Evolutionary conservation across 305 asterid genomes (phyloP), one percentile per base, ranked within the genome.

Genomic region (Solanum hybrid): DNA sequence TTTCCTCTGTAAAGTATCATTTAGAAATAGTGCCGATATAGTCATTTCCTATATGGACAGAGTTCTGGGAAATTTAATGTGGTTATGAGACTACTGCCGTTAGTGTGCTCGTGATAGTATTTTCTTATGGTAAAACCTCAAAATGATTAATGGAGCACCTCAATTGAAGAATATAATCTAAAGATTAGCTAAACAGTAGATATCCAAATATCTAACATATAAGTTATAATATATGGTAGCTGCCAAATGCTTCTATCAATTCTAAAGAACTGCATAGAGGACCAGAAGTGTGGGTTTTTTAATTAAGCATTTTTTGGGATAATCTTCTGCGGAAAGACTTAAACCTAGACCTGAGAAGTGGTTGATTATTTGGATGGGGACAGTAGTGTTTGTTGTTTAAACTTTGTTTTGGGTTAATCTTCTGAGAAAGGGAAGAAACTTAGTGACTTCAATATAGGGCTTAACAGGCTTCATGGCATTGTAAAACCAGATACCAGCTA

Each of bases 401-500:
- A 56, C 32, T 31, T 85, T 13, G n/a, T 60, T 85, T 32, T 60
- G 77, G 76, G 42, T 7, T 56, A 22, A 32, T 85, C 88, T 56
- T 85, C 13, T 2, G 88, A 22, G 88, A 35, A 85, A 56, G 34
- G 77, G 77, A 19, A 60, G 35, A 32, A 85, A 31, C 32, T 24
- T 85, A 22, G 69, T n/a, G 19, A 69, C 85, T 73, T 89, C 90
- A 76, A 9, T 17, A 11, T 22, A 42, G 31, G 73, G 77, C 69
- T 85, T 90, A 12, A 86, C 82, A 34, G 24, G 19, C 87, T 88
- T 89, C 42, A 90, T 14, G 64, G 90, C 60, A 60, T 56, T 87
- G 72, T 90, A 91, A 24, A 89, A 89, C 93, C 93, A 91, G 75
- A 75, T 88, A 29, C 93, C 92, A 14, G 92, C 88, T n/a, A 80